phyloP scores from a whole-genome alignment of 2,329 filamentous ascomycete species.

The Fusarium sp. region DNA sequence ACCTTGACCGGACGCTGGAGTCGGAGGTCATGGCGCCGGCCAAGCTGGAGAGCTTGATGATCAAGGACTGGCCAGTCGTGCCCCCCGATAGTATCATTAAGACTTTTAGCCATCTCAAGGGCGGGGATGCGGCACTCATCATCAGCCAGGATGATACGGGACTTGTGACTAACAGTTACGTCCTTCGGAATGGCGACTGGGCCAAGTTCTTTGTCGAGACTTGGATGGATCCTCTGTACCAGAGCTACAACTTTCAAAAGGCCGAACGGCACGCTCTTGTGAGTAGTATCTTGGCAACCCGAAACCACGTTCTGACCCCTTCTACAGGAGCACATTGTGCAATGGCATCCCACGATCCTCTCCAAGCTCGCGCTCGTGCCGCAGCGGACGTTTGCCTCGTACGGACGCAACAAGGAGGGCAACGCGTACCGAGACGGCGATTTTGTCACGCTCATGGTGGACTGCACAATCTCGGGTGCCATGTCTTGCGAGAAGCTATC shows the following conservation, averaged over 20 bases:
- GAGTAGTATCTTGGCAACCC: constrained; percentile 45
- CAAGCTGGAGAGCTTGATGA: constrained; percentile 81
- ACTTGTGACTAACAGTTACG: constrained; percentile 78
- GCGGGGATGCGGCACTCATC: constrained; percentile 81
- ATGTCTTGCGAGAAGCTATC: constrained; percentile 80
- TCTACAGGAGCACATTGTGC: constrained; percentile 81
- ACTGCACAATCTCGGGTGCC: constrained; percentile 69
- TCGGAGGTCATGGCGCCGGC: constrained; percentile 74
- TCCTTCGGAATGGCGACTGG: constrained; percentile 88
- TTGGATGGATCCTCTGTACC: constrained; percentile 95
- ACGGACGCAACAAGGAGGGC: constrained; percentile 67
- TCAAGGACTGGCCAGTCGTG: constrained; percentile 86
- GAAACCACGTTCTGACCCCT: constrained; percentile 24
- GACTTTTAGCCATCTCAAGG: constrained; percentile 86
- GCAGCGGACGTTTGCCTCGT: constrained; percentile 84
- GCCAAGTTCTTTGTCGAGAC: constrained; percentile 91
- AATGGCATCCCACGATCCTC: constrained; percentile 97
- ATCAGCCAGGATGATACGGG: constrained; percentile 87
- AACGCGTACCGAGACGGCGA: constrained; percentile 84
- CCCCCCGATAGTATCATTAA: constrained; percentile 97
- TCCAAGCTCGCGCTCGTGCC: constrained; percentile 91
- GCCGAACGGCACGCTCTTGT: constrained; percentile 92
- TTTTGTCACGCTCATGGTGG: constrained; percentile 81
- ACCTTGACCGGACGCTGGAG: constrained; percentile 75
- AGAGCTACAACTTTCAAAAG: constrained; percentile 96